Evolutionary conservation across 352 stramenopile genomes (phyloP), one percentile per base, ranked within the genome.

Genomic region (Elongisporangium senticosum): DNA sequence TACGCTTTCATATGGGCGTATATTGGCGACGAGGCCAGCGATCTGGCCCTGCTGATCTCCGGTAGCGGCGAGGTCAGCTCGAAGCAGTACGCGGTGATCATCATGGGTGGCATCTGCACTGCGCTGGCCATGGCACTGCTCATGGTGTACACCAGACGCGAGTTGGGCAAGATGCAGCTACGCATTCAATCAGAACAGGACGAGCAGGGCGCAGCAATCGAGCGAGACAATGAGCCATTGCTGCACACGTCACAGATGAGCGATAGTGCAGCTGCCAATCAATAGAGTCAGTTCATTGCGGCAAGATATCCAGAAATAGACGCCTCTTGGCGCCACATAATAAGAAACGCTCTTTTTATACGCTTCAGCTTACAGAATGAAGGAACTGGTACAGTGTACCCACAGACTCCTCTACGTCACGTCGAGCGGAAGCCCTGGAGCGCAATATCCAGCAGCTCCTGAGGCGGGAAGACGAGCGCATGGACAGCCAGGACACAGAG

Each of bases 1-100:
- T 77, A 90, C 58, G 73, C 83, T 2, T 54, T 90, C 20, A 52
- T 93, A 1, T 93, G 83, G 78, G 80, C 83, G 2, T 86, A 87
- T 55, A 77, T 91, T 51, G 82, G 82, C 21, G 71, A 71, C 24
- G 77, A 91, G 49, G 79, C 79, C 4, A 87, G 66, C n/a, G 82
- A 89, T 55, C 77, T 91, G 26, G 78, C 79, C 4, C 64, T 75
- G 0, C 74, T 90, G 52, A 15, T 90, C 5, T 71, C 77, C 1
- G 79, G 79, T 0, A 58, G 85, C 47, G 74, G 63, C 53, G 71
- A 82, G 62, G 62, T 86, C 58, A 84, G 64, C 47, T 63, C 63
- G 1, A 67, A 56, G 51, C 72, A 77, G n/a, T 56, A 86, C 49
- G 58, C 75, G 1, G 62, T 89, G 63, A 51, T 89, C 11, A 55